A percentile compares a stretch with the other conserved stretches of the same genome.
Evolutionary conservation across 768 basidiomycete species (phyloP).

Genomic region (Lepiota venenata): DNA sequence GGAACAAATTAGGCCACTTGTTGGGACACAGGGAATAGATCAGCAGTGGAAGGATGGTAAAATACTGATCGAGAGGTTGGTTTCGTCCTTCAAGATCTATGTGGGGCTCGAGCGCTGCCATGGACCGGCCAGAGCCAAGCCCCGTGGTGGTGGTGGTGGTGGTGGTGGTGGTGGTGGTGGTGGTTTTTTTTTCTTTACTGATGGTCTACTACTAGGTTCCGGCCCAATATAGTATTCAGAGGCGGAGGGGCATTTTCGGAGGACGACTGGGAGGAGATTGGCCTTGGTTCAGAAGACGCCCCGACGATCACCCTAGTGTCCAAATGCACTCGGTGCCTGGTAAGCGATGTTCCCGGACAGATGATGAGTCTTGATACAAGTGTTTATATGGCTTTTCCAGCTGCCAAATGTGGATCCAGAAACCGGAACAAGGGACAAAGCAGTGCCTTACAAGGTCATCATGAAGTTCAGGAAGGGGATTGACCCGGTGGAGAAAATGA

Average conservation of each 20-base stretch:
- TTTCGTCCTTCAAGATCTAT: not conserved
- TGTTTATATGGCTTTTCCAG: conserved; percentile 30
- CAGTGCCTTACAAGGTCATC: conserved; percentile 72
- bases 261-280: conserved; percentile 64
- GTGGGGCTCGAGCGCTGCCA: not conserved
- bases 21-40: conserved; percentile 44
- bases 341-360: conserved; percentile 28
- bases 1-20: conserved; percentile 40
- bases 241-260: conserved; percentile 72
- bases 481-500: conserved; percentile 43
- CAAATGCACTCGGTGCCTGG: conserved; percentile 70
- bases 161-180: not conserved
- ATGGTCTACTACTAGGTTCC: conserved; percentile 45
- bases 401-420: conserved; percentile 69
- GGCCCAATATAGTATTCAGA: conserved; percentile 70
- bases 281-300: conserved; percentile 40
- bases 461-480: conserved; percentile 69
- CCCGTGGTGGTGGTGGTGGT: not conserved
- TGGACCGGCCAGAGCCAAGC: too few relatives aligned
- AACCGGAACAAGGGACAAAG: conserved; percentile 62
- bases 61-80: conserved; percentile 58
- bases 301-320: conserved; percentile 56
- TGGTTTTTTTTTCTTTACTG: not conserved
- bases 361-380: not conserved
- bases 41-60: conserved; percentile 51